Conservation (phyloP, 2,329 filamentous ascomycete species). For the Aspergillus texensis region DNA sequence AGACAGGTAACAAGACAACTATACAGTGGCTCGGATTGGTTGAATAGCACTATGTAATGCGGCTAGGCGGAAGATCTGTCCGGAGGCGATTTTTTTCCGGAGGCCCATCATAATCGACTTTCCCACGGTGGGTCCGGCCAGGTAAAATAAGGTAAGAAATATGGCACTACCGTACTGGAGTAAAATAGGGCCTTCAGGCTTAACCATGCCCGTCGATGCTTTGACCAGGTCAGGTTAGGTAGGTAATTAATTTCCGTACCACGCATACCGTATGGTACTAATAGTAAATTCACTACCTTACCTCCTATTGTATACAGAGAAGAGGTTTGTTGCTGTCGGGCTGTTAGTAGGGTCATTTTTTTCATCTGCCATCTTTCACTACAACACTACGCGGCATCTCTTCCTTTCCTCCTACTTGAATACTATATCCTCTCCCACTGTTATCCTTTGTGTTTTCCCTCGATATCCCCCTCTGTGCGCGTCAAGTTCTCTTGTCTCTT, state of each 20-base stretch:
- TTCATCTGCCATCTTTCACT: constrained; percentile 7
- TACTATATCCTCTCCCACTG: background rate
- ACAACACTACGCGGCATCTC: constrained; percentile 2
- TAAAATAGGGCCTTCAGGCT: background rate
- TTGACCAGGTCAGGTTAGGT: background rate
- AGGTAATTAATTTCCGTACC: background rate
- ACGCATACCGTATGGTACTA: background rate
- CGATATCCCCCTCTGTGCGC: background rate
- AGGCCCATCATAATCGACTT: constrained; percentile 7
- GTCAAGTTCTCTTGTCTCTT: constrained; percentile 4
- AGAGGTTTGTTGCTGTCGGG: constrained; percentile 4
- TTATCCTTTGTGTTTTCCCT: constrained; percentile 12
- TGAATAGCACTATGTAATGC: background rate
- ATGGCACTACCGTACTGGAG: constrained; percentile 4
- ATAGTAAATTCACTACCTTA: constrained; percentile 4
- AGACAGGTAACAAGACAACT: background rate
- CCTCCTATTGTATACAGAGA: constrained; percentile 6
- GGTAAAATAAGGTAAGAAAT: constrained; percentile 11
- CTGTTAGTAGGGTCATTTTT: background rate
- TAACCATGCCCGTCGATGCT: constrained; percentile 1
- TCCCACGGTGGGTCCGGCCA: constrained; percentile 10
- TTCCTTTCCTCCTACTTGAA: background rate
- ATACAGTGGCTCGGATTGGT: background rate
- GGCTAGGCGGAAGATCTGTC: constrained; percentile 15
- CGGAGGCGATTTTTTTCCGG: constrained; percentile 20